These are phyloP conservation scores for Nasturtium officinale DNA, from an alignment of 345 rosid genomes.

Conservation along the genomic window DNA sequence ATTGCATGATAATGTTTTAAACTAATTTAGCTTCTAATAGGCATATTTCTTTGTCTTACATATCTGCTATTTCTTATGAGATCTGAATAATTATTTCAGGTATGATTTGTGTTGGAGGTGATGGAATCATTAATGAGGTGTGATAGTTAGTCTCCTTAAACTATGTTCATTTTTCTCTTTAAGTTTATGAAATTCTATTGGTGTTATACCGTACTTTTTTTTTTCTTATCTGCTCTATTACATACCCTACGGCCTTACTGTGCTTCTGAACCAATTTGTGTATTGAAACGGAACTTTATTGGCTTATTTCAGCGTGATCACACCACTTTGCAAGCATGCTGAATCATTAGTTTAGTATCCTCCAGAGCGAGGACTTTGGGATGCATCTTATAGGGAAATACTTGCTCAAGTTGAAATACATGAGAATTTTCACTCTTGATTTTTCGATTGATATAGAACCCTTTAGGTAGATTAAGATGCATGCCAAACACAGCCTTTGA, in stretches of 20 bases:
- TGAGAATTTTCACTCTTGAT: slow-evolving; percentile 17
- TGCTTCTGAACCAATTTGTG: slow-evolving; percentile 15
- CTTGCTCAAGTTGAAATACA: slow-evolving; percentile 24
- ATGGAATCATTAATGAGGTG: slow-evolving; percentile 97
- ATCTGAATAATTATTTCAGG: slow-evolving; percentile 54
- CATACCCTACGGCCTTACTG: neutral
- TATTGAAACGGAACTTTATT: slow-evolving; percentile 17
- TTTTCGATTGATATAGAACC: slow-evolving; percentile 17
- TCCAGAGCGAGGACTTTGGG: slow-evolving; percentile 32
- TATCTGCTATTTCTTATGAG: slow-evolving; percentile 24
- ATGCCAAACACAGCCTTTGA: slow-evolving; percentile 19
- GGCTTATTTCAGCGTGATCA: slow-evolving; percentile 35
- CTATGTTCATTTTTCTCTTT: neutral
- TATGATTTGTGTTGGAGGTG: slow-evolving; percentile 96
- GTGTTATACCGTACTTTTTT: neutral
- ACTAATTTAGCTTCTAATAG: slow-evolving; percentile 15
- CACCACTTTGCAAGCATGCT: slow-evolving; percentile 36
- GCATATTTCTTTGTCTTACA: slow-evolving; percentile 14
- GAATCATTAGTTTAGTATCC: slow-evolving; percentile 35
- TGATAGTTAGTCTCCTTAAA: slow-evolving; percentile 38
- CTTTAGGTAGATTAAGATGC: slow-evolving; percentile 28
- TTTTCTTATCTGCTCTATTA: slow-evolving; percentile 15
- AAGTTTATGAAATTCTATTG: slow-evolving; percentile 6
- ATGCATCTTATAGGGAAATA: slow-evolving; percentile 29
- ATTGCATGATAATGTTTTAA: slow-evolving; percentile 21